Percentiles rank a stretch among this genome's conserved stretches.
Evolutionary conservation across 805 yeast species (phyloP).

Genomic region (Candida loeiensis): DNA sequence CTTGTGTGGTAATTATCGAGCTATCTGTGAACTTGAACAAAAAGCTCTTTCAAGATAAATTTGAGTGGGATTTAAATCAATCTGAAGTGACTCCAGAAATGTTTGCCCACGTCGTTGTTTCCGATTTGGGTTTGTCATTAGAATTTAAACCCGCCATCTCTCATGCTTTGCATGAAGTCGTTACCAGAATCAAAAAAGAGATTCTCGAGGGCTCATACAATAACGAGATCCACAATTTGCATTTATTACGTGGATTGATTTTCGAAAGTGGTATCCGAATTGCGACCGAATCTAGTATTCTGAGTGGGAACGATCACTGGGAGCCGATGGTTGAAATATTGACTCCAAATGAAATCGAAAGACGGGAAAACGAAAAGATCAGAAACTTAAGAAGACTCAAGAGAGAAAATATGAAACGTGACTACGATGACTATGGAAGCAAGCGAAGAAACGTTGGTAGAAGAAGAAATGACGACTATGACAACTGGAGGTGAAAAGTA

Average conservation of each 20-base stretch:
- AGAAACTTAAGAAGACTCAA: conserved; percentile 87
- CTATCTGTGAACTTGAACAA: conserved; percentile 80
- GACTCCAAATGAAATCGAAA: conserved; percentile 90
- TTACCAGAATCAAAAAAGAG: conserved; percentile 75
- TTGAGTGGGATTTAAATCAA: conserved; percentile 83
- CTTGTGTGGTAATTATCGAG: conserved; percentile 62
- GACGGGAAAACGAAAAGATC: conserved; percentile 91
- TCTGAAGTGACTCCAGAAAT: conserved; percentile 67
- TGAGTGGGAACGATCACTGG: conserved; percentile 79
- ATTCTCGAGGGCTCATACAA: conserved; percentile 58
- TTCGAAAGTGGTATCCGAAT: conserved; percentile 43
- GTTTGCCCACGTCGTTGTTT: conserved; percentile 78
- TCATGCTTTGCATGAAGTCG: conserved; percentile 77
- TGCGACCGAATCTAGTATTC: conserved; percentile 59
- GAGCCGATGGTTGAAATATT: conserved; percentile 82
- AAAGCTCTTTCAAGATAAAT: conserved; percentile 81
- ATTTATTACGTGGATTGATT: conserved; percentile 40
- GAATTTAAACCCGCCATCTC: conserved; percentile 91
- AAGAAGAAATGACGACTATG: conserved; percentile 50
- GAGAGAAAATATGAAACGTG: conserved; percentile 80
- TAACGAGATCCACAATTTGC: conserved; percentile 41
- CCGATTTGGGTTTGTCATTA: conserved; percentile 76
- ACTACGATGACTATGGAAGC: conserved; percentile 33
- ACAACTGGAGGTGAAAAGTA: conserved; percentile 4
- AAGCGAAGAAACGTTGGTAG: conserved; percentile 36